Evolutionary conservation across 2,329 filamentous ascomycete species (phyloP).

Genomic region (Pseudogymnoascus sp.): DNA sequence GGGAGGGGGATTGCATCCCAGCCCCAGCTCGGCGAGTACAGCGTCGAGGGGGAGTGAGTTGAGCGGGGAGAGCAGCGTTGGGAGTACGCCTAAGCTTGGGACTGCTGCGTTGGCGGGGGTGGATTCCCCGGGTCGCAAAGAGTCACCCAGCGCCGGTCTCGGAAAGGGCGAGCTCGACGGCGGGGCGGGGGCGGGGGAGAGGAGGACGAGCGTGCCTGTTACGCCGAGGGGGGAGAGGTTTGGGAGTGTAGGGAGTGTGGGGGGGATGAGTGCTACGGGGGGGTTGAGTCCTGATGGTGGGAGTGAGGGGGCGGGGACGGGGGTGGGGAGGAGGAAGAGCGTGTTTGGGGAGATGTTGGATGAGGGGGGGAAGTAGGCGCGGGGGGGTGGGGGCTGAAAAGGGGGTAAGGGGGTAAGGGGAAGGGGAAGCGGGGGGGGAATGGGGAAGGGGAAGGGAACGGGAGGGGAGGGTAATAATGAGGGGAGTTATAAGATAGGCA

Average conservation of each 20-base stretch:
- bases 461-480: background rate
- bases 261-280: background rate
- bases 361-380: background rate
- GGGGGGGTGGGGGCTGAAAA: background rate
- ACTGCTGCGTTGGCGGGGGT: background rate
- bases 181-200: background rate
- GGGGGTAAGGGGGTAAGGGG: no score
- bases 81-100: no score
- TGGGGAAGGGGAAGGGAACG: background rate
- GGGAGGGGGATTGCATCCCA: background rate
- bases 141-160: background rate
- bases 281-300: background rate
- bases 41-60: background rate
- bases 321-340: conserved; percentile 17
- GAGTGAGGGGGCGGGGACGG: background rate
- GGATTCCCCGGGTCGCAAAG: background rate
- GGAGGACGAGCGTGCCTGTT: background rate
- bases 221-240: background rate
- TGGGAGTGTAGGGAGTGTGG: background rate
- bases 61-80: background rate
- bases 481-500: no score
- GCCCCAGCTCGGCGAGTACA: background rate
- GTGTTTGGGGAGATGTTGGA: conserved; percentile 23
- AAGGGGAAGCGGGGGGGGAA: background rate
- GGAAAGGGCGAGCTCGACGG: background rate